phyloP scores from a whole-genome alignment of 768 basidiomycete genomes.

The Lactarius tabidus region DNA sequence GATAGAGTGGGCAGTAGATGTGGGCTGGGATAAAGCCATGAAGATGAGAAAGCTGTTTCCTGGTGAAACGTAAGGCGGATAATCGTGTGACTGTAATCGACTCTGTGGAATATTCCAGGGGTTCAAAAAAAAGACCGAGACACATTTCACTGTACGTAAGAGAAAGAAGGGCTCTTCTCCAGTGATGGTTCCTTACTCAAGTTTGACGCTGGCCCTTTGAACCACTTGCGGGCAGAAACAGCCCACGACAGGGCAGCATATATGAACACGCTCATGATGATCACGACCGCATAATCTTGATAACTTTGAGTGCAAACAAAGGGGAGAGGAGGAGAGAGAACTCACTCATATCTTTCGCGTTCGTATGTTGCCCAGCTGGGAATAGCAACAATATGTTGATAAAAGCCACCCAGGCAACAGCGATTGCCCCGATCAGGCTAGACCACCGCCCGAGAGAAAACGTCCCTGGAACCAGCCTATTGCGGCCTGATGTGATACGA shows the following conservation, averaged over 20 bases:
- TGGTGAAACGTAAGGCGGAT: conserved; percentile 30
- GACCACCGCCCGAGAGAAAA: conserved; percentile 62
- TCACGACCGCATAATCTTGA: conserved; percentile 64
- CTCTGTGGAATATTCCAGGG: neutral
- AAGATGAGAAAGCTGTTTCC: conserved; percentile 34
- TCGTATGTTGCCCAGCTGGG: conserved; percentile 5
- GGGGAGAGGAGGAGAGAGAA: neutral
- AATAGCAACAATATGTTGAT: conserved; percentile 58
- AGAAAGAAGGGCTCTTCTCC: neutral
- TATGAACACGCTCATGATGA: conserved; percentile 59
- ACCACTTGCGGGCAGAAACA: conserved; percentile 66
- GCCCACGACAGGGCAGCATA: conserved; percentile 64
- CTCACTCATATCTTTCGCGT: conserved; percentile 24
- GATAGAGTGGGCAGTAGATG: conserved; percentile 55
- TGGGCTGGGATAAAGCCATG: conserved; percentile 51
- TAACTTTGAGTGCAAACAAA: conserved; percentile 1
- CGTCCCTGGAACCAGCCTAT: conserved; percentile 53
- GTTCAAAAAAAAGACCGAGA: no score
- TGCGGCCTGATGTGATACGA: conserved; percentile 63
- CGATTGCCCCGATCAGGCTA: conserved; percentile 53
- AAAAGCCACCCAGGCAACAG: conserved; percentile 64
- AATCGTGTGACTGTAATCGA: neutral
- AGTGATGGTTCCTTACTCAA: conserved; percentile 6
- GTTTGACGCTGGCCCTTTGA: conserved; percentile 59
- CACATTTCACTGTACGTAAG: neutral